phyloP scores from a whole-genome alignment of 192 early-diverging fungal genomes.

The Allomyces arbusculus region DNA sequence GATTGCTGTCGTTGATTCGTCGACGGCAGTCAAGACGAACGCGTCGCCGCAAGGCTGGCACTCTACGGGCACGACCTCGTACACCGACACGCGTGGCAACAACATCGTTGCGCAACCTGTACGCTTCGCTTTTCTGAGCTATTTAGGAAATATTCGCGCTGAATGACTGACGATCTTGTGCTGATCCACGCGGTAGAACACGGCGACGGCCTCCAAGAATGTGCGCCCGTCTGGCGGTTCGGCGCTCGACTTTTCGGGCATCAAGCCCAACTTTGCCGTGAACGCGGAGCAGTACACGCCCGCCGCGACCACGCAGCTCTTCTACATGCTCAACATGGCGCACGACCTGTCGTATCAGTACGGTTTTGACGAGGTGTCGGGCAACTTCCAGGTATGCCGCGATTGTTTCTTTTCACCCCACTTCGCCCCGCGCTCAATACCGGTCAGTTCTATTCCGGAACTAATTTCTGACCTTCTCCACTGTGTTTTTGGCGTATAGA shows the following conservation, averaged over 20 bases:
- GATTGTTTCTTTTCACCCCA: no score
- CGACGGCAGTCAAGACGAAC: slow-evolving; percentile 17
- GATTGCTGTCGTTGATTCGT: slow-evolving; percentile 28
- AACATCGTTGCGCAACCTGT: slow-evolving; percentile 64
- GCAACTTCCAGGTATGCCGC: slow-evolving; percentile 2
- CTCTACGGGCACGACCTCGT: slow-evolving; percentile 11
- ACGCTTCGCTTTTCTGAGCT: no score
- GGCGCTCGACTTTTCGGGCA: slow-evolving; percentile 15
- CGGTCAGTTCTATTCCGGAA: no score
- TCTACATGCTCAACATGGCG: slow-evolving; percentile 29
- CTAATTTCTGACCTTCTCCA: no score
- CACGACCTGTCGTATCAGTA: slow-evolving; percentile 4
- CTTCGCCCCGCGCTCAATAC: no score
- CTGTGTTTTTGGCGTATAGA: not conserved
- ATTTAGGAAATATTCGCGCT: no score
- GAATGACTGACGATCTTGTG: no score
- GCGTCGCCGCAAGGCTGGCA: slow-evolving; percentile 57
- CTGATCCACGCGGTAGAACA: no score
- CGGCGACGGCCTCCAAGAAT: slow-evolving; percentile 3
- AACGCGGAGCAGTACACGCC: slow-evolving; percentile 54
- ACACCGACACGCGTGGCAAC: slow-evolving; percentile 64
- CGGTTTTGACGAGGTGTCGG: slow-evolving; percentile 5
- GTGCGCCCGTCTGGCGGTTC: slow-evolving; percentile 8
- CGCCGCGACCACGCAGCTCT: slow-evolving; percentile 34
- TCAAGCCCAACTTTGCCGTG: slow-evolving; percentile 30